phyloP scores from a whole-genome alignment of 164 flowering plant genomes.

The Annona squamosa region DNA sequence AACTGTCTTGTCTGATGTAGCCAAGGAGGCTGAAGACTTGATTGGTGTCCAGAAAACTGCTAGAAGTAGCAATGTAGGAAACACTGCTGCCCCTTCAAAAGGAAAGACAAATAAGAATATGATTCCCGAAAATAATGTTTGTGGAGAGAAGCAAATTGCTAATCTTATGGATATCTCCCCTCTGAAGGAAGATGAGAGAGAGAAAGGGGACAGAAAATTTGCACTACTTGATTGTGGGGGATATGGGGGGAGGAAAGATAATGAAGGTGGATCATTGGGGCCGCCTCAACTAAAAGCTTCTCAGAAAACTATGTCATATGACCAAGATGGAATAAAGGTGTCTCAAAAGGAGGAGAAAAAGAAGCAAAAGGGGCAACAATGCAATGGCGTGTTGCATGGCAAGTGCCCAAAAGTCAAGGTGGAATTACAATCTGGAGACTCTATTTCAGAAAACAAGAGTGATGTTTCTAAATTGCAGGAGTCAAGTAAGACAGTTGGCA shows the following conservation, averaged over 20 bases:
- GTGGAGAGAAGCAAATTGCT: conserved; percentile 12
- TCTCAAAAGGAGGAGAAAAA: conserved; percentile 27
- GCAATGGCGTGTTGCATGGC: conserved; percentile 12
- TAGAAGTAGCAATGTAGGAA: neutral
- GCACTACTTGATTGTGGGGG: conserved; percentile 16
- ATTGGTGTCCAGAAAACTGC: neutral
- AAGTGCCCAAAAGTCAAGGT: conserved; percentile 24
- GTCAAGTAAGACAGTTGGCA: conserved; percentile 10
- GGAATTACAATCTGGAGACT: conserved; percentile 11
- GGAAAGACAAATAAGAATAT: conserved; percentile 24
- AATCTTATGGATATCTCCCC: conserved; percentile 12
- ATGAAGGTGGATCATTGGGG: conserved; percentile 11
- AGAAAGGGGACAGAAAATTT: conserved; percentile 16
- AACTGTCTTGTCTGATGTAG: conserved; percentile 14
- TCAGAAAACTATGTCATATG: conserved; percentile 13
- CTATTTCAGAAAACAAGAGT: conserved; percentile 20
- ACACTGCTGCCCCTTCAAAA: neutral
- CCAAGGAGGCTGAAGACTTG: conserved; percentile 22
- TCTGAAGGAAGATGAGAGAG: conserved; percentile 14
- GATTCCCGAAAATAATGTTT: conserved; percentile 17
- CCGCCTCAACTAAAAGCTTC: conserved; percentile 14
- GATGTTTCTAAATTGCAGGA: conserved; percentile 9
- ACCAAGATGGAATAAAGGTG: conserved; percentile 11
- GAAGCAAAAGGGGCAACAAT: conserved; percentile 31
- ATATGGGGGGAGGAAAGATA: conserved; percentile 22